A percentile compares a stretch with the other conserved stretches of the same genome.
These are phyloP conservation scores for Persicaria tinctoria DNA, from an alignment of 148 eudicot species.

Conservation along the genomic window DNA sequence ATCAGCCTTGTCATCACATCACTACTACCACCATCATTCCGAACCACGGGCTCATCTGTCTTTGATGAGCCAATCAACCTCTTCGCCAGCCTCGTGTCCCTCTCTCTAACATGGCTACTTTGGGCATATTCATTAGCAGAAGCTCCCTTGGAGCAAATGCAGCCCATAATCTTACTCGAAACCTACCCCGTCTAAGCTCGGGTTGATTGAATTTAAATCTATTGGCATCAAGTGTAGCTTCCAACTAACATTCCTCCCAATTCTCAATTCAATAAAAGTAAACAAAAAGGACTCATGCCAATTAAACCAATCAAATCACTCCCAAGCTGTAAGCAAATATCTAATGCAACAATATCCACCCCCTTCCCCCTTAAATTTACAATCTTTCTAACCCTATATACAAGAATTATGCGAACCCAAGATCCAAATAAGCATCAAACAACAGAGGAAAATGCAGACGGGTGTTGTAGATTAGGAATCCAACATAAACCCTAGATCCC, in stretches of 20 bases:
- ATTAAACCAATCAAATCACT: neutral
- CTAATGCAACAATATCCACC: no score
- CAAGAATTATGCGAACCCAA: neutral
- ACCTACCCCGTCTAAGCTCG: neutral
- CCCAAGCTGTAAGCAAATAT: neutral
- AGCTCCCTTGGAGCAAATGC: slow-evolving; percentile 60
- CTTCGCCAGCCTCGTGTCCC: slow-evolving; percentile 20
- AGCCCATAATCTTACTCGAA: slow-evolving; percentile 35
- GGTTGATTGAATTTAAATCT: neutral
- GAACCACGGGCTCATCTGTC: slow-evolving; percentile 26
- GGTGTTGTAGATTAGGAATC: neutral
- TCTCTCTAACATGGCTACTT: slow-evolving; percentile 18
- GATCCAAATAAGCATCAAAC: slow-evolving; percentile 1
- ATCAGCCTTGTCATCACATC: slow-evolving; percentile 53
- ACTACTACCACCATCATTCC: slow-evolving; percentile 23
- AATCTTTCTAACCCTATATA: neutral
- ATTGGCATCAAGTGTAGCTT: slow-evolving; percentile 1
- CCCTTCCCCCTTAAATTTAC: neutral
- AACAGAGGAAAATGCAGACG: neutral
- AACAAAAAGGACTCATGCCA: neutral
- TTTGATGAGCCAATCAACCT: slow-evolving; percentile 23
- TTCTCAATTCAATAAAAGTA: neutral
- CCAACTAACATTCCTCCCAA: neutral
- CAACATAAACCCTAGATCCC: slow-evolving; percentile 11
- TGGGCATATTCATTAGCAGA: slow-evolving; percentile 20